Evolutionary conservation across 768 basidiomycete genomes (phyloP), one percentile per base, ranked within the genome.

Genomic region (Clathrus columnatus): DNA sequence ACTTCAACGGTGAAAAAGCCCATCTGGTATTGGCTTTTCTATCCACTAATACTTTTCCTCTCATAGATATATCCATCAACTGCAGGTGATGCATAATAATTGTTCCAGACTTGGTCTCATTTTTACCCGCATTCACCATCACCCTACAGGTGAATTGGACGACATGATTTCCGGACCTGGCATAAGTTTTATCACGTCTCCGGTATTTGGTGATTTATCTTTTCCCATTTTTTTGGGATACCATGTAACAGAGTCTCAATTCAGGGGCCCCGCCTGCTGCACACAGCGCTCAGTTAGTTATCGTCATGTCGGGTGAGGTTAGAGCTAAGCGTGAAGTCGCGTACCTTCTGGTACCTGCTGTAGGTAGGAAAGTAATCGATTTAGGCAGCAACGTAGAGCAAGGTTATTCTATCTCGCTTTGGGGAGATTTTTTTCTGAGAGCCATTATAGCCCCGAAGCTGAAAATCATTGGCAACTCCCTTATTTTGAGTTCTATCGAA

Each of bases 351-450:
- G 82, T 91, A 0, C 91, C 91, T 14, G 79, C 84, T 5, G 76
- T 91, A 46, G 92, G 83, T 18, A 74, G 79, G 58, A 91, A 88
- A 65, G 80, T 83, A 27, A 68, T 84, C 20, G 92, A 94, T 66
- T 75, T 95, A 10, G 92, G 92, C 23, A 83, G 79, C 23, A 91
- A 94, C 66, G 75, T 93, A 28, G 88, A 92, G 70, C 85, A 88
- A 70, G 90, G 87, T 78, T 28, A 7, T 61, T 57, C 41, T 56
- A 21, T 29, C 28, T 32, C 45, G 16, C 10, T 17, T 24, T 45
- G 32, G 43, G 10, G 44, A 45, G 53, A 30, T 10, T 16, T 20
- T 56, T n/a, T 20, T 8, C 44, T 20, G 45, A 54, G 23, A n/a
- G 17, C n/a, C 36, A 14, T 26, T 47, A 10, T 51, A 85, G 84